Conservation (phyloP, 768 basidiomycete genomes). For the Mycena maculata region DNA sequence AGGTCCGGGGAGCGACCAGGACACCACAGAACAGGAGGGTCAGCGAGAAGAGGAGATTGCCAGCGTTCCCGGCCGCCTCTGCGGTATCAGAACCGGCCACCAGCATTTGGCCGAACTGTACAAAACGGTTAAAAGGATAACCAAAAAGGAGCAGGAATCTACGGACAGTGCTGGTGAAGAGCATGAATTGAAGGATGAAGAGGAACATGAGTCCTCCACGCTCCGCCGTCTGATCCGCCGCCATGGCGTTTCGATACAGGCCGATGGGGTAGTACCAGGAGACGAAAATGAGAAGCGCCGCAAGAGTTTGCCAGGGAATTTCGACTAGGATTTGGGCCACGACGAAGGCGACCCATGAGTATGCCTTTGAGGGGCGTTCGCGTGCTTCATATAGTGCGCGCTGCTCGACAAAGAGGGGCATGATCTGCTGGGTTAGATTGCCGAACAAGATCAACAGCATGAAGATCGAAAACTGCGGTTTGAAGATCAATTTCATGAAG, state of each 20-base stretch:
- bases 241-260: constrained; percentile 52
- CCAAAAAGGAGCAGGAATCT: not conserved
- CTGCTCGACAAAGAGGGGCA: constrained; percentile 49
- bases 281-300: constrained; percentile 44
- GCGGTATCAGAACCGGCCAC: constrained; percentile 50
- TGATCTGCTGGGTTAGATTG: constrained; percentile 49
- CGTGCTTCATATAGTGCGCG: constrained; percentile 48
- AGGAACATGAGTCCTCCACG: constrained; percentile 55
- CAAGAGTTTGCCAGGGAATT: constrained; percentile 41
- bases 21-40: constrained; percentile 56
- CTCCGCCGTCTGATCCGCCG: constrained; percentile 45
- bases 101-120: constrained; percentile 45
- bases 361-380: constrained; percentile 47
- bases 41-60: constrained; percentile 54
- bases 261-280: constrained; percentile 52
- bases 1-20: constrained; percentile 39
- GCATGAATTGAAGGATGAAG: constrained; percentile 48
- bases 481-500: not conserved
- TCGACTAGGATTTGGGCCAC: constrained; percentile 48
- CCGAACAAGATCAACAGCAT: constrained; percentile 43
- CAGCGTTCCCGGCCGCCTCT: constrained; percentile 54
- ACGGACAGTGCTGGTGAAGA: constrained; percentile 47
- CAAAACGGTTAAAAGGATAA: not conserved
- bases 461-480: constrained; percentile 39
- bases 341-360: constrained; percentile 47